Conservation (phyloP, 2,329 filamentous ascomycete genomes). For the Aspergillus ibericus region DNA sequence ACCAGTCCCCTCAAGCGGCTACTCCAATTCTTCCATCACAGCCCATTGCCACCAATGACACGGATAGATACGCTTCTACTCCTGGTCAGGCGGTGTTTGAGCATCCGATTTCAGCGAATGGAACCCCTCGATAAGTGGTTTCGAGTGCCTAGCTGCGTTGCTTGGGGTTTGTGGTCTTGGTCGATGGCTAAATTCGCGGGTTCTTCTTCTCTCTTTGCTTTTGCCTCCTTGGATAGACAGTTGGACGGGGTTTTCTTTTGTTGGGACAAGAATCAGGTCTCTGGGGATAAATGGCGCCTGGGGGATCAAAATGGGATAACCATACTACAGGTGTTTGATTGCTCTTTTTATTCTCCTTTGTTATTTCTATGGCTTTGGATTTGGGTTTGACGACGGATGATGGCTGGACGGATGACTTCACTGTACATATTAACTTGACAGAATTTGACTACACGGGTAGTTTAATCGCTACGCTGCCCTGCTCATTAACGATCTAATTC, state of each 20-base stretch:
- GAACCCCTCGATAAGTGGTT: conserved; percentile 31
- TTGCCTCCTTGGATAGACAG: conserved; percentile 34
- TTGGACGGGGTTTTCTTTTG: conserved; percentile 29
- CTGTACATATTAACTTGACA: conserved; percentile 28
- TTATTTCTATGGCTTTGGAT: conserved; percentile 16
- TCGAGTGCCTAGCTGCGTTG: conserved; percentile 15
- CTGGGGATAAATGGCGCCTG: conserved; percentile 29
- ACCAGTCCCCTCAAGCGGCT: conserved; percentile 32
- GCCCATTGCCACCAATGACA: conserved; percentile 29
- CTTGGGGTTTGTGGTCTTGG: conserved; percentile 15
- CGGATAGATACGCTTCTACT: conserved; percentile 33
- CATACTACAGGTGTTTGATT: conserved; percentile 28
- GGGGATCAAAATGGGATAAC: conserved; percentile 26
- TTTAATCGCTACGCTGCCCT: conserved; percentile 13
- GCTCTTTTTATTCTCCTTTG: conserved; percentile 18
- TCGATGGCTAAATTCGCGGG: conserved; percentile 2
- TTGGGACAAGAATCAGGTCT: conserved; percentile 24
- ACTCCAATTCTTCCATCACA: conserved; percentile 40
- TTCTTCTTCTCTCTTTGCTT: conserved; percentile 18
- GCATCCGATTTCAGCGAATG: conserved; percentile 32
- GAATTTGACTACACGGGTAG: conserved; percentile 6
- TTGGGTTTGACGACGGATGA: neutral
- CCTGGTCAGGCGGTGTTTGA: conserved; percentile 30
- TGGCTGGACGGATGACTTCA: conserved; percentile 19
- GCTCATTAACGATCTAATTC: neutral